Evolutionary conservation across 2,329 filamentous ascomycete species (phyloP).

Genomic region (Macrophomina phaseolina): DNA sequence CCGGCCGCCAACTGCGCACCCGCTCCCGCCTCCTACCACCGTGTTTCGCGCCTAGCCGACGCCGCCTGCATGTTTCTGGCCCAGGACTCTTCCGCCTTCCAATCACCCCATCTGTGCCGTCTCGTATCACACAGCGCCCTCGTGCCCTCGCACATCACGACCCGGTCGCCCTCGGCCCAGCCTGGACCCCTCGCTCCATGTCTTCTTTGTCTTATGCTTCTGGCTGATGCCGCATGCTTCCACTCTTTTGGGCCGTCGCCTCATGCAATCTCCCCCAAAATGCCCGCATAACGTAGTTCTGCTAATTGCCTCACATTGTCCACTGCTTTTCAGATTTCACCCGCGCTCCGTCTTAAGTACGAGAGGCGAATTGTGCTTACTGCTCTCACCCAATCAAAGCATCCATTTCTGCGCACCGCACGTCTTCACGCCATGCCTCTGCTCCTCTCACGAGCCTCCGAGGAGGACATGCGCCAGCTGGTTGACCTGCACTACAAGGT

Average conservation of each 20-base stretch:
- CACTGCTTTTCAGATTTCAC: neutral
- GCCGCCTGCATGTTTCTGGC: neutral
- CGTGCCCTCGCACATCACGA: too few species aligned
- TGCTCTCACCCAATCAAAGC: neutral
- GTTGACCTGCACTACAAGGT: conserved; percentile 27
- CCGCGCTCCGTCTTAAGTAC: neutral
- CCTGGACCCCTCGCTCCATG: neutral
- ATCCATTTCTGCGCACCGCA: neutral
- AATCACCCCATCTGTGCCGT: too few species aligned
- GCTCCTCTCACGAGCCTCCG: conserved; percentile 20
- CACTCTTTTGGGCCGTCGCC: neutral
- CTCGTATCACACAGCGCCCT: too few species aligned
- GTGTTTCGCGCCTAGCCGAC: too few species aligned
- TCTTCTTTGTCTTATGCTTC: neutral
- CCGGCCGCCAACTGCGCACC: neutral
- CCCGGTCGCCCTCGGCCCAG: too few species aligned
- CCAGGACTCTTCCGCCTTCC: neutral
- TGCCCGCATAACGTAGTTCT: neutral
- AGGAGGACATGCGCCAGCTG: conserved; percentile 29
- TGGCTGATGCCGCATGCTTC: neutral
- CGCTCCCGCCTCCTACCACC: neutral
- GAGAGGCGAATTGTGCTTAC: neutral
- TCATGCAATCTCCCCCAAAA: neutral
- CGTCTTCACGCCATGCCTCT: neutral
- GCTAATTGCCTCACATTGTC: neutral